A percentile compares a stretch with the other conserved stretches of the same genome.
phyloP scores from a whole-genome alignment of 768 basidiomycete species.

The Wakefieldia striispora region DNA sequence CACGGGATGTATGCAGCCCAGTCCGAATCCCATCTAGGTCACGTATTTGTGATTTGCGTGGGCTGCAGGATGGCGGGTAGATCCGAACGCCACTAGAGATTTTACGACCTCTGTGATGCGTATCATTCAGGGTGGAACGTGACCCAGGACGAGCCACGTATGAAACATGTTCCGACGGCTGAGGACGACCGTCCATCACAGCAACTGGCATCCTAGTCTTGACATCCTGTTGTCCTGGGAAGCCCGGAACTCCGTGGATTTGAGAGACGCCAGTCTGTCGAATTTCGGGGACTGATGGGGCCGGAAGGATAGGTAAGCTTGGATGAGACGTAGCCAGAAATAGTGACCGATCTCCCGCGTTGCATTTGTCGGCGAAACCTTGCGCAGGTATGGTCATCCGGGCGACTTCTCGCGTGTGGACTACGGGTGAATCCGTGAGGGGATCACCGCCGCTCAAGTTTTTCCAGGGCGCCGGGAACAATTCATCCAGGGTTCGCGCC shows the following conservation, averaged over 20 bases:
- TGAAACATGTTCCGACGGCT: conserved; percentile 6
- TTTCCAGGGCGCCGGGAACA: conserved; percentile 21
- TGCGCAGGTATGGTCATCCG: conserved; percentile 7
- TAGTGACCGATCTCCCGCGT: conserved; percentile 13
- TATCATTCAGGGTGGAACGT: not conserved
- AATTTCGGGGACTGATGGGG: conserved; percentile 12
- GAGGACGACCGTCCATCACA: conserved; percentile 6
- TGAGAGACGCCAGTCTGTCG: conserved; percentile 2
- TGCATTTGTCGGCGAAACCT: conserved; percentile 7
- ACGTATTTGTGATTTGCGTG: conserved; percentile 15
- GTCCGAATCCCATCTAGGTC: conserved; percentile 24
- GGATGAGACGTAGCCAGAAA: conserved; percentile 6
- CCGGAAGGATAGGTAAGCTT: conserved; percentile 5
- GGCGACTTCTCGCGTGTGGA: conserved; percentile 14
- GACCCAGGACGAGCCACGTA: conserved; percentile 2
- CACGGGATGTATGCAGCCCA: conserved; percentile 22
- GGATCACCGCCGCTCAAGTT: conserved; percentile 2
- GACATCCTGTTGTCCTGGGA: conserved; percentile 22
- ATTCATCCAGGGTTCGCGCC: conserved; percentile 23
- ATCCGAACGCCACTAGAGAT: conserved; percentile 9
- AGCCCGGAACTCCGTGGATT: conserved; percentile 27
- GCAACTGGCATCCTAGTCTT: conserved; percentile 2
- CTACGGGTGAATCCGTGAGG: conserved; percentile 29
- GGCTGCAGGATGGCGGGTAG: conserved; percentile 19
- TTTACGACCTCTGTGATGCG: conserved; percentile 11